Base-by-base conservation (phyloP, 257 asterid genomes). In the Ehretia macrophylla region DNA sequence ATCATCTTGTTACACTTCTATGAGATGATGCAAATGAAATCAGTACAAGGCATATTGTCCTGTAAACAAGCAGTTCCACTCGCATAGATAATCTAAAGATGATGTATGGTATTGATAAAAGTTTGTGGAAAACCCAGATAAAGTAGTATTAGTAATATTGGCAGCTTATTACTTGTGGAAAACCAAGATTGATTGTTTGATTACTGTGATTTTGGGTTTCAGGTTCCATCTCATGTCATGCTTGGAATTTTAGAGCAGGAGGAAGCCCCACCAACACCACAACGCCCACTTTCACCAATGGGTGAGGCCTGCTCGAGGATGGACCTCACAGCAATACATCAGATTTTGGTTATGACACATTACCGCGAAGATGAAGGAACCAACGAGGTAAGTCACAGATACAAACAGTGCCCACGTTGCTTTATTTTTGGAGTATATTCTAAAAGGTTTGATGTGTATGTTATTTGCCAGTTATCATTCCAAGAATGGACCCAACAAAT, bases 401-500 rank as follows among this genome's bases (percentile, higher is more conserved):
- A 6, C 39, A 14, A 22, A 17, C 16, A 17, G 18, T 20, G 3
- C 14, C 6, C 5, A n/a, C 17, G 9, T 17, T 32, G 11, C 21
- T 12, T 10, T n/a, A n/a, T 40, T n/a, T n/a, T 22, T 20, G 14
- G 47, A 21, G n/a, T 5, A 37, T 35, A 38, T 37, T 65, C 20
- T 65, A n/a, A n/a, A n/a, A 10, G 18, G 62, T 14, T 10, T 17
- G 9, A 14, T 19, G 56, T 62, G 64, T n/a, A 32, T 47, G 55
- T 68, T 17, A 32, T 14, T 56, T 55, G 55, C 47, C 58, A 90
- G 97, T 75, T 90, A 65, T 87, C 97, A 45, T 90, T 90, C 74
- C 97, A 90, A 90, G 97, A 86, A 70, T 90, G 97, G 96, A 90
- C 97, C 57, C 92, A 86, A 58, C 96, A 90, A 74, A 87, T 87